Conservation (phyloP, 345 rosid species). For the Lumnitzera racemosa region DNA sequence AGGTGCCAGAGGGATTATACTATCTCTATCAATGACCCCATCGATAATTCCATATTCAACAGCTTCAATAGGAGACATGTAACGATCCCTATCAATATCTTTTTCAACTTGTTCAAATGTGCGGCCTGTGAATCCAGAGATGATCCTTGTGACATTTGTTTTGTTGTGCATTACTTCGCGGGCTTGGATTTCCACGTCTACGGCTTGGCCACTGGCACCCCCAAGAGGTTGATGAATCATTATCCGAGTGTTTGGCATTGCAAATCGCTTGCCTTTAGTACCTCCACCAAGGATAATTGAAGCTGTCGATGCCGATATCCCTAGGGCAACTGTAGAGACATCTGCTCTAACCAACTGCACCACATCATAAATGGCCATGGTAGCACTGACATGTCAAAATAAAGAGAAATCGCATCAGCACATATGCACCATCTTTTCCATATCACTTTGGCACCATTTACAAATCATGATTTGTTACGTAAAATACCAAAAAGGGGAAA, state of each 20-base stretch:
- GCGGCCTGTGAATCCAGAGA: slow-evolving; percentile 70
- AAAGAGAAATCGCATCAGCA: slow-evolving; percentile 1
- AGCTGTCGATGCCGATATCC: slow-evolving; percentile 88
- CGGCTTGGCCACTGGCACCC: slow-evolving; percentile 85
- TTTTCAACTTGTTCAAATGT: slow-evolving; percentile 63
- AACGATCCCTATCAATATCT: slow-evolving; percentile 81
- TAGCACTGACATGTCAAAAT: slow-evolving; percentile 48
- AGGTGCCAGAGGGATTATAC: slow-evolving; percentile 71
- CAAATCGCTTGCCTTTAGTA: slow-evolving; percentile 85
- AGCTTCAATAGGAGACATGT: slow-evolving; percentile 91
- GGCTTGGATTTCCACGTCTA: slow-evolving; percentile 83
- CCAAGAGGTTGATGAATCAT: slow-evolving; percentile 97
- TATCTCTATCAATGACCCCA: slow-evolving; percentile 84
- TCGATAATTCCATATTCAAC: slow-evolving; percentile 94
- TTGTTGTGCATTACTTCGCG: slow-evolving; percentile 86
- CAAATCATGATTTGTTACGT: neutral
- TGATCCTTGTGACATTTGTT: slow-evolving; percentile 53
- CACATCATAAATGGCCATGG: slow-evolving; percentile 92
- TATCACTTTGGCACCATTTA: neutral
- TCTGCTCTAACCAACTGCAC: slow-evolving; percentile 89
- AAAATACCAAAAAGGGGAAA: neutral
- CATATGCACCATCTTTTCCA: neutral
- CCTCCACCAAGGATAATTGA: slow-evolving; percentile 92
- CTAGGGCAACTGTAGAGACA: slow-evolving; percentile 82
- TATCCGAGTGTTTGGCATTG: slow-evolving; percentile 91